phyloP scores from a whole-genome alignment of 176 grass and related monocot species.

The Cenchrus fungigraminus region DNA sequence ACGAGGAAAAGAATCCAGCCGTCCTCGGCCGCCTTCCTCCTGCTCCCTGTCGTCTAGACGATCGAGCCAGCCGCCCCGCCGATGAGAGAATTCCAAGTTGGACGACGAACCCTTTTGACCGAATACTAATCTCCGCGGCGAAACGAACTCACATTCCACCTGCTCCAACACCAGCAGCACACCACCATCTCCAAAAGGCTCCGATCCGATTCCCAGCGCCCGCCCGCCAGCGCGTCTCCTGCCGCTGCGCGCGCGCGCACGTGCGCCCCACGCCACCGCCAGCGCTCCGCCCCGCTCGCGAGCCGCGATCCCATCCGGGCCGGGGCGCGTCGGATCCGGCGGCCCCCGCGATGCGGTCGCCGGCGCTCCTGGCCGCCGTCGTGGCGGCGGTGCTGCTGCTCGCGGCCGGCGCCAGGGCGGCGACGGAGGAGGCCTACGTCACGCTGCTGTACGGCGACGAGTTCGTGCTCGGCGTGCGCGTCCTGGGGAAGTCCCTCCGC shows the following conservation, averaged over 20 bases:
- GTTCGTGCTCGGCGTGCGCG: conserved; percentile 91
- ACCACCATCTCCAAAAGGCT: neutral
- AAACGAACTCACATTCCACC: neutral
- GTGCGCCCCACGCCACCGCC: neutral
- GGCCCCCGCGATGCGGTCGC: conserved; percentile 38
- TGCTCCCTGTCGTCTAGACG: conserved; percentile 6
- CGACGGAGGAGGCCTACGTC: conserved; percentile 81
- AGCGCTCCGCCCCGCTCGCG: neutral
- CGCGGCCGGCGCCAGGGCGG: conserved; percentile 17
- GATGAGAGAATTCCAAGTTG: conserved; percentile 27
- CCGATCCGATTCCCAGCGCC: conserved; percentile 19
- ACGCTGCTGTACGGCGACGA: conserved; percentile 94
- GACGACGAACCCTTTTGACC: conserved; percentile 26
- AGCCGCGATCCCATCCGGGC: conserved; percentile 24
- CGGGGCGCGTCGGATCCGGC: conserved; percentile 10
- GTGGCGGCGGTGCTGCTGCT: conserved; percentile 34
- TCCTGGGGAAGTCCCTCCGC: conserved; percentile 86
- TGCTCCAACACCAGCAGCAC: neutral
- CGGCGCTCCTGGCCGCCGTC: conserved; percentile 39
- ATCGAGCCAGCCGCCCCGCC: neutral
- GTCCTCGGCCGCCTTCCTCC: neutral
- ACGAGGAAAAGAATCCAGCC: neutral
- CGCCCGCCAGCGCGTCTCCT: neutral
- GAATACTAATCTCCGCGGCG: conserved; percentile 5
- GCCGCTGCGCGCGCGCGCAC: conserved; percentile 3